A percentile compares a stretch with the other conserved stretches of the same genome.
Evolutionary conservation across 306 rosid species (phyloP).

Genomic region (barrel medic (Medicago truncatula)): MtrunA17r5.0-ANR NC_053045.1:39595001-39595500

Average conservation of each 20-base stretch:
- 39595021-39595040: not conserved
- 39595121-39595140: conserved; percentile 95
- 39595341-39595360: conserved; percentile 20
- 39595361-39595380: conserved; percentile 24
- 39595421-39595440: too few relatives aligned
- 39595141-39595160: conserved; percentile 58
- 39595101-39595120: conserved; percentile 89
- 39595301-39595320: conserved; percentile 38
- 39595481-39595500: too few relatives aligned
- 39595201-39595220: conserved; percentile 15
- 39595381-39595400: conserved; percentile 20
- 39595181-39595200: conserved; percentile 4
- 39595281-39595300: conserved; percentile 13
- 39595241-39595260: conserved; percentile 38
- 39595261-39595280: conserved; percentile 32
- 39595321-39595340: conserved; percentile 41
- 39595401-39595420: too few relatives aligned
- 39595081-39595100: conserved; percentile 95
- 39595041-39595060: not conserved
- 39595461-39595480: too few relatives aligned
- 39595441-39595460: too few relatives aligned
- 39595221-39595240: conserved; percentile 28
- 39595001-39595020: not conserved
- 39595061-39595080: not conserved
- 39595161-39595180: not conserved